phyloP scores from a whole-genome alignment of 2,329 filamentous ascomycete genomes.

The Trichoderma lentiforme region DNA sequence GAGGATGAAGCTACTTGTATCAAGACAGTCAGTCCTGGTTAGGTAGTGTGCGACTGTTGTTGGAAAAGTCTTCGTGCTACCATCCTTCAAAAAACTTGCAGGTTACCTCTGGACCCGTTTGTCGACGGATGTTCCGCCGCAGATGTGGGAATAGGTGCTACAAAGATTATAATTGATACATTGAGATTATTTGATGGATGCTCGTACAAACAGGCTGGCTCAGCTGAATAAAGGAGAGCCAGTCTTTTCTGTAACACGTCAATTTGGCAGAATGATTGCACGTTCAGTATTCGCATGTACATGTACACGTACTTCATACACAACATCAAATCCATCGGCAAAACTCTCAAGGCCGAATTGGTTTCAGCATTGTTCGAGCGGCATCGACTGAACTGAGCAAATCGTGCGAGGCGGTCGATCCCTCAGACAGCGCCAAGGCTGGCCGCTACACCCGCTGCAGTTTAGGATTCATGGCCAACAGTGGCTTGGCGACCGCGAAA shows the following conservation, averaged over 20 bases:
- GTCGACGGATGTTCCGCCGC: constrained; percentile 1
- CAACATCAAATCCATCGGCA: neutral
- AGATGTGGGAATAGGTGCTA: neutral
- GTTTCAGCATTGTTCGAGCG: constrained; percentile 5
- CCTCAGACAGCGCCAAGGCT: neutral
- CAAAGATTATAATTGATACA: neutral
- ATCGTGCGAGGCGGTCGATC: neutral
- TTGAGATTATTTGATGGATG: neutral
- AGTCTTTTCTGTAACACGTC: neutral
- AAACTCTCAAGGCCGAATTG: neutral
- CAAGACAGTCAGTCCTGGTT: neutral
- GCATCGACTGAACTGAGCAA: neutral
- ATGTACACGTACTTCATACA: neutral
- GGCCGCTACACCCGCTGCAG: constrained; percentile 6
- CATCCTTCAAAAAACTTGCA: neutral
- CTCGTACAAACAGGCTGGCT: neutral
- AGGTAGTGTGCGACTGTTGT: neutral
- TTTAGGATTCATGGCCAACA: neutral
- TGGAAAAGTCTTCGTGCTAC: neutral
- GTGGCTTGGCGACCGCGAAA: constrained; percentile 8
- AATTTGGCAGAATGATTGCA: neutral
- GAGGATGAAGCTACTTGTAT: neutral
- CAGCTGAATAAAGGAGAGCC: neutral
- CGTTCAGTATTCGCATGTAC: no score
- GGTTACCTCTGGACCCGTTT: neutral